phyloP scores from a whole-genome alignment of 495 filamentous ascomycete species.

The Penicillium daleae region DNA sequence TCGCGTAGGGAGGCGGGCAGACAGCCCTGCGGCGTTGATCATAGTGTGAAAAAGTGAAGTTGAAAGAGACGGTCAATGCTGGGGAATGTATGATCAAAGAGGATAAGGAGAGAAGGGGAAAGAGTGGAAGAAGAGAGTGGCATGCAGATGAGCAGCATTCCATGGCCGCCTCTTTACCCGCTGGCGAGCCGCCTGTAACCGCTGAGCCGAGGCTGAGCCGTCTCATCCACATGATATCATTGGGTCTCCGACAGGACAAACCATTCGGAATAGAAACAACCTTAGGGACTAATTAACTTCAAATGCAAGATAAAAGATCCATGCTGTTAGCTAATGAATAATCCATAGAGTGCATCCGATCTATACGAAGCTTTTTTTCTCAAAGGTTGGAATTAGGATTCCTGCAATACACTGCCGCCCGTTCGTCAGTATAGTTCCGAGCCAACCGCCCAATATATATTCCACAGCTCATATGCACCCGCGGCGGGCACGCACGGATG shows the following conservation, averaged over 20 bases:
- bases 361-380: too few relatives aligned
- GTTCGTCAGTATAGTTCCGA: too few relatives aligned
- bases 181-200: constrained; percentile 19
- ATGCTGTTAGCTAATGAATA: too few relatives aligned
- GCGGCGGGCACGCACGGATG: too few relatives aligned
- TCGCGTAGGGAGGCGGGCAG: constrained; percentile 38
- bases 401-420: too few relatives aligned
- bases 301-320: too few relatives aligned
- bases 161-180: constrained; percentile 7
- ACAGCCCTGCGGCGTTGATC: constrained; percentile 30
- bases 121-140: neutral
- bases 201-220: constrained; percentile 37
- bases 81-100: neutral
- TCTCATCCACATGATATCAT: constrained; percentile 34
- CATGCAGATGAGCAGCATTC: neutral
- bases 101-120: neutral
- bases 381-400: too few relatives aligned
- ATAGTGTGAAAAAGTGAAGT: constrained; percentile 20
- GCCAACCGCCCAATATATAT: too few relatives aligned
- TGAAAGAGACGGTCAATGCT: neutral
- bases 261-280: too few relatives aligned
- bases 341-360: too few relatives aligned
- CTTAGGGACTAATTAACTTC: too few relatives aligned
- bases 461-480: too few relatives aligned
- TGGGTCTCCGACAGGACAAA: neutral